Percentiles rank a stretch among this genome's conserved stretches.
phyloP scores from a whole-genome alignment of 495 filamentous ascomycete species.

The Corynascus novoguineensis region DNA sequence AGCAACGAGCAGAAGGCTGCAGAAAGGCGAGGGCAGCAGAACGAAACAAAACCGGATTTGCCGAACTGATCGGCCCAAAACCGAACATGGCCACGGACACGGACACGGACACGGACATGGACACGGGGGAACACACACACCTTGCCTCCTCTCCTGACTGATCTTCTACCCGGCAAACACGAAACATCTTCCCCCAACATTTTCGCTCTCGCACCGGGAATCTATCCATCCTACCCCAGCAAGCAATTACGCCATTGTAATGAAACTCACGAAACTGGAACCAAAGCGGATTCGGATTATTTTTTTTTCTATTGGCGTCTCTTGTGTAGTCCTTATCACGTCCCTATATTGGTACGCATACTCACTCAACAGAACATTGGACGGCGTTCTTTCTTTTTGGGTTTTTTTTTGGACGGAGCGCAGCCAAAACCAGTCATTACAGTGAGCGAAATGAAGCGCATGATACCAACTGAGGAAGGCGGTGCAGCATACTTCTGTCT shows the following conservation, averaged over 20 bases:
- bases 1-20: too few relatives aligned
- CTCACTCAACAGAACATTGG: too few relatives aligned
- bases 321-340: not conserved
- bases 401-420: not conserved
- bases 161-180: not conserved
- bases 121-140: not conserved
- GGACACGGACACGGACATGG: not conserved
- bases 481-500: not conserved
- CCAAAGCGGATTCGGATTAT: not conserved
- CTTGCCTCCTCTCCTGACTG: not conserved
- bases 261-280: not conserved
- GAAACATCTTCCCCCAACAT: not conserved
- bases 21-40: too few relatives aligned
- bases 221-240: not conserved
- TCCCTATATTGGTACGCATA: too few relatives aligned
- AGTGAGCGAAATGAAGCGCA: not conserved
- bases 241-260: constrained; percentile 2
- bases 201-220: not conserved
- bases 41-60: not conserved
- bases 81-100: not conserved
- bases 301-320: not conserved
- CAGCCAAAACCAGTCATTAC: not conserved
- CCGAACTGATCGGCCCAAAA: not conserved
- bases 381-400: not conserved
- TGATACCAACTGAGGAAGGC: not conserved